Evolutionary conservation across 768 basidiomycete species (phyloP).

Genomic region (Podaxis sp.): DNA sequence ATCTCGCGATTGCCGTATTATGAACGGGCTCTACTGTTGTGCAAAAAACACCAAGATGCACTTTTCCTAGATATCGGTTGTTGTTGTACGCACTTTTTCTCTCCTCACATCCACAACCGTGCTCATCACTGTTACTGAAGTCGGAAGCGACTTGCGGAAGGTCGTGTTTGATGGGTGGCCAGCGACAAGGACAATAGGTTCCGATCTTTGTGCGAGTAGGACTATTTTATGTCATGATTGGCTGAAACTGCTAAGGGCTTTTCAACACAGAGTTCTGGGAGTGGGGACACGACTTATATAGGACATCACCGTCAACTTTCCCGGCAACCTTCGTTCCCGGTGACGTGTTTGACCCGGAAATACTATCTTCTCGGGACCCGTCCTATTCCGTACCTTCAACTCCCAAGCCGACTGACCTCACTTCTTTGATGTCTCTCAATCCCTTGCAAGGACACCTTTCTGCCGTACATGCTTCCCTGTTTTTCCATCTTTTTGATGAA

Average conservation of each 20-base stretch:
- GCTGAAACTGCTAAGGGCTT: not conserved
- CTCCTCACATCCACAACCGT: not conserved
- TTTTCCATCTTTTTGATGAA: slow-evolving; percentile 38
- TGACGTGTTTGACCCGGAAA: slow-evolving; percentile 46
- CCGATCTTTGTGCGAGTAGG: slow-evolving; percentile 30
- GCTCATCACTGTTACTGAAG: slow-evolving; percentile 21
- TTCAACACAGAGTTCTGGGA: slow-evolving; percentile 52
- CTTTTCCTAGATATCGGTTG: slow-evolving; percentile 44
- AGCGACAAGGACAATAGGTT: slow-evolving; percentile 32
- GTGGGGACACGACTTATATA: slow-evolving; percentile 61
- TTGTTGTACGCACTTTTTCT: slow-evolving; percentile 32
- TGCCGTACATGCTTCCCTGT: slow-evolving; percentile 38
- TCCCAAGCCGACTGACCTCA: not conserved
- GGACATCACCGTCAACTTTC: slow-evolving; percentile 47
- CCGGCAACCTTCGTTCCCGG: slow-evolving; percentile 57
- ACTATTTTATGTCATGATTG: not conserved
- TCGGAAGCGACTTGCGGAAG: slow-evolving; percentile 41
- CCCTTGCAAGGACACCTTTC: slow-evolving; percentile 40
- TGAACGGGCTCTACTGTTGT: slow-evolving; percentile 28
- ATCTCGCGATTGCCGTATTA: slow-evolving; percentile 36
- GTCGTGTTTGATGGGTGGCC: slow-evolving; percentile 41
- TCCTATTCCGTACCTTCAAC: slow-evolving; percentile 16
- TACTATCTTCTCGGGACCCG: slow-evolving; percentile 34
- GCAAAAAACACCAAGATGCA: slow-evolving; percentile 22
- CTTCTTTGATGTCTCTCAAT: not conserved